Base-by-base conservation (phyloP, 305 asterid species). In the Rubia balearica region DNA sequence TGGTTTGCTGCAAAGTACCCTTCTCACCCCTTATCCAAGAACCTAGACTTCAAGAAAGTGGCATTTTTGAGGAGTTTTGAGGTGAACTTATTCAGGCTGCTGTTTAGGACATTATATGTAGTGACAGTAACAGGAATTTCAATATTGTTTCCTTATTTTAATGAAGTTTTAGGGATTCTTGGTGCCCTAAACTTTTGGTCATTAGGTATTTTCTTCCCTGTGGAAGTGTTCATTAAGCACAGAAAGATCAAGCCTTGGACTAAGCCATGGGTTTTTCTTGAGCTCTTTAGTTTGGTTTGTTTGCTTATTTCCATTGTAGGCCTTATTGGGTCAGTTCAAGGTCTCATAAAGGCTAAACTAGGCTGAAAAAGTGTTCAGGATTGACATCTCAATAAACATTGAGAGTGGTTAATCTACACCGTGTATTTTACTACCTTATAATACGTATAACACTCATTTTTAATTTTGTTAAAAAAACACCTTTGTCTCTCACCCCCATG, bases 181-280 rank as follows among this genome's bases (percentile, higher is more conserved):
- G 95, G 95, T 49, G 89, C 91, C 21, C 75, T 84, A 67, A 84
- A 84, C 49, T 88, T 88, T 71, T 88, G 91, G 91, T 90, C 95
- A 2, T 60, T 88, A 81, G 81, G 78, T 7, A 79, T 88, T 53
- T 88, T 84, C 69, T 88, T 84, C 75, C 95, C 95, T 0, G 80
- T 81, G 3, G 84, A 84, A 74, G 85, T 88, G 83, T 86, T 77
- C 61, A 67, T 88, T 30, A 80, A 41, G 41, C 91, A 84, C 78
- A 79, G 72, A 16, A 74, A 81, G 68, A 78, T 86, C 46, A 68
- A 80, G 67, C 73, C 81, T 36, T 86, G 89, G 88, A 79, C 88
- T 6, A 61, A 79, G 55, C 51, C 24, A 17, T 88, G 95, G 95
- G 68, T 79, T n/a, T 65, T 68, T 68, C 79, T 85, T 62, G 83